A percentile compares a stretch with the other conserved stretches of the same genome.
Evolutionary conservation across 345 rosid species (phyloP).

Genomic region (Lepidium aucheri): DNA sequence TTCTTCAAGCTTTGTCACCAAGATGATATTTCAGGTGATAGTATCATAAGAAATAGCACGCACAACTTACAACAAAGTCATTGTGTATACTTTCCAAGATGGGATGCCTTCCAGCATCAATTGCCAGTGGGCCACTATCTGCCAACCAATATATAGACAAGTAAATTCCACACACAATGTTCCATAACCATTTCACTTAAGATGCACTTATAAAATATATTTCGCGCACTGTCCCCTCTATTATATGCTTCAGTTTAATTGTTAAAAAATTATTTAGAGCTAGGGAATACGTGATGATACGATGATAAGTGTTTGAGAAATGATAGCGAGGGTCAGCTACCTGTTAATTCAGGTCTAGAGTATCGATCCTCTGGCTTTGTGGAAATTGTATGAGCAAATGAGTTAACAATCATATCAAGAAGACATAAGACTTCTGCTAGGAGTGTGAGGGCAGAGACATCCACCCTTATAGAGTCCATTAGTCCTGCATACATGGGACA

Average conservation of each 20-base stretch:
- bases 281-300: slow-evolving; percentile 11
- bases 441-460: slow-evolving; percentile 65
- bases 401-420: slow-evolving; percentile 90
- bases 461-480: slow-evolving; percentile 71
- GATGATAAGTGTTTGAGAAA: slow-evolving; percentile 1
- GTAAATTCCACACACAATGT: not conserved
- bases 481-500: slow-evolving; percentile 47
- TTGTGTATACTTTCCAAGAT: slow-evolving; percentile 82
- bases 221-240: not conserved
- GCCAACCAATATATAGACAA: slow-evolving; percentile 15
- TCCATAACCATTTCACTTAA: not conserved
- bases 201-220: not conserved
- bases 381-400: slow-evolving; percentile 85
- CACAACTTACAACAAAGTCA: slow-evolving; percentile 61
- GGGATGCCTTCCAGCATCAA: slow-evolving; percentile 96
- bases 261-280: not conserved
- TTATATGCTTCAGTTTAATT: not conserved
- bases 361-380: slow-evolving; percentile 81
- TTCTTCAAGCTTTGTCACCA: slow-evolving; percentile 1
- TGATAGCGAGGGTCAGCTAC: slow-evolving; percentile 30
- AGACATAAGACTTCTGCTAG: slow-evolving; percentile 94
- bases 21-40: slow-evolving; percentile 1
- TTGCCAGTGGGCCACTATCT: slow-evolving; percentile 90
- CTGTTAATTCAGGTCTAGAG: slow-evolving; percentile 76
- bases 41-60: not conserved